These are phyloP conservation scores for Botrytis fabae DNA, from an alignment of 2,329 filamentous ascomycete species.

Conservation along the genomic window DNA sequence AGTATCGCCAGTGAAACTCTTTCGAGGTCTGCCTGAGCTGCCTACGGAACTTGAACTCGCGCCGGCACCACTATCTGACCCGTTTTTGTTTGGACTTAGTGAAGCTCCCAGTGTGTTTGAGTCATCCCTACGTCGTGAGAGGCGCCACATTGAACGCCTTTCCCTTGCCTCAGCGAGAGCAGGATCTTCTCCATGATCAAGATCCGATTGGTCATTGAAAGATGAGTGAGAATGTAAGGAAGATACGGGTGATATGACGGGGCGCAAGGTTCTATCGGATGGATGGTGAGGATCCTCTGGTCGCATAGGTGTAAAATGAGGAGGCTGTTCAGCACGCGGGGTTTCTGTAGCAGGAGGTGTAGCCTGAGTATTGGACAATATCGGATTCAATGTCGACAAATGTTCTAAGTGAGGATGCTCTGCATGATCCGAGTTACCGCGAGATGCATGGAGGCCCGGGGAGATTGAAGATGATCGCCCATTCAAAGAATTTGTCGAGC, in stretches of 20 bases:
- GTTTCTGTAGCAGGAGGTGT: constrained; percentile 35
- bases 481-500: constrained; percentile 77
- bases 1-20: constrained; percentile 48
- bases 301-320: constrained; percentile 27
- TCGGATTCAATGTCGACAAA: constrained; percentile 30
- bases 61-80: constrained; percentile 63
- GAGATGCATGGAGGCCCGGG: constrained; percentile 39
- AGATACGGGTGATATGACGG: constrained; percentile 70
- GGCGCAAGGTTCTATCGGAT: constrained; percentile 52
- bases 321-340: constrained; percentile 31
- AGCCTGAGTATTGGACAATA: constrained; percentile 30
- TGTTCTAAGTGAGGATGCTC: constrained; percentile 37
- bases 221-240: constrained; percentile 67
- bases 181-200: constrained; percentile 69
- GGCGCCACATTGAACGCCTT: constrained; percentile 71
- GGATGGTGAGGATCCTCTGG: constrained; percentile 33
- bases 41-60: constrained; percentile 68
- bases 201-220: constrained; percentile 78
- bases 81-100: constrained; percentile 49
- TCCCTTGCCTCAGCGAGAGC: constrained; percentile 58
- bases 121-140: constrained; percentile 63
- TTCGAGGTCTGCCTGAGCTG: constrained; percentile 52
- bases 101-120: constrained; percentile 46
- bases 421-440: constrained; percentile 37
- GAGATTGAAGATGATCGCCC: constrained; percentile 40